Evolutionary conservation across 345 rosid species (phyloP), one percentile per base, ranked within the genome.

Genomic region (Salix suchowensis): DNA sequence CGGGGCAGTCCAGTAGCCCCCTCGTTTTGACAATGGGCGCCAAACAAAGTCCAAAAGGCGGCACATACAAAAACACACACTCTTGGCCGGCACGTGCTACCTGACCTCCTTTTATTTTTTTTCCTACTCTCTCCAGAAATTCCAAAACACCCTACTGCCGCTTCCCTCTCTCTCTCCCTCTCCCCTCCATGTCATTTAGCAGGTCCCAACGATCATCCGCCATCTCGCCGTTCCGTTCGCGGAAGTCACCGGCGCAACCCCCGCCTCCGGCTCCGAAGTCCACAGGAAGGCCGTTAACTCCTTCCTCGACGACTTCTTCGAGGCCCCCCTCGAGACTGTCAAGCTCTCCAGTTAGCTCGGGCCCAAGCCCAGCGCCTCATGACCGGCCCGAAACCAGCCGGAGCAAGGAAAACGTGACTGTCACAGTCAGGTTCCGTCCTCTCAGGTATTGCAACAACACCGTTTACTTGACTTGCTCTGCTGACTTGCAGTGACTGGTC

Each of bases 191-290:
- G 98, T 88, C 89, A 46, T 81, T 75, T 46, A 73, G 82, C 73
- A 87, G 88, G 89, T 84, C 97, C 32, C 86, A 79, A 78, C 83
- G 89, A 23, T 78, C 92, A 62, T 90, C 74, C 48, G 16, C 94
- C 77, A 90, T 90, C 88, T 90, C 96, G 18, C 97, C 97, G 64
- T 87, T 89, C 84, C 96, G 97, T 76, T 86, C 89, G n/a, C 97
- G 88, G 28, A 89, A 83, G 86, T 85, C 96, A 44, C 85, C 91
- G 74, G 85, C 84, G 46, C 81, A 50, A 76, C 58, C 81, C 54
- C 89, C 85, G 40, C 79, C 85, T 55, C 72, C 80, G 36, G 19
- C 65, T 1, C 23, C 83, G n/a, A 84, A 79, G 72, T 19, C 78
- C 21, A 10, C 83, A 3, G 82, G 70, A 50, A 82, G 90, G 7